Percentiles rank a stretch among this genome's conserved stretches.
These are phyloP conservation scores for Leccinum pachyderme DNA, from an alignment of 1,284 basidiomycete species.

Conservation along the genomic window DNA sequence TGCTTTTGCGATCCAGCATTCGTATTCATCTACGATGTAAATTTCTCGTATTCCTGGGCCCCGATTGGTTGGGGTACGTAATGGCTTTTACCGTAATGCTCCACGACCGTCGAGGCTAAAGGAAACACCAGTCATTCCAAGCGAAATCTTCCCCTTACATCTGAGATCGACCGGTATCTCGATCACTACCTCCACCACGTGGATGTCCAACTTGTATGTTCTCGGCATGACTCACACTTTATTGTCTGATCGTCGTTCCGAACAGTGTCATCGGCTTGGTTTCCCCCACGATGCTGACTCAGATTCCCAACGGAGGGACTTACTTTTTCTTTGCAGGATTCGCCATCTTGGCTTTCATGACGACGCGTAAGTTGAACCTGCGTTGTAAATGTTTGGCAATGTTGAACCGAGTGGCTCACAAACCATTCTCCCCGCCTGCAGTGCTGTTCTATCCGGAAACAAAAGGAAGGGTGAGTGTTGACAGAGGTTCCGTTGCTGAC, in stretches of 20 bases:
- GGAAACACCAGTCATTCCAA: conserved; percentile 27
- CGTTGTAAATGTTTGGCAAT: background rate
- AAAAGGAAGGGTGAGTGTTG: conserved; percentile 30
- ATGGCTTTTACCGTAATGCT: background rate
- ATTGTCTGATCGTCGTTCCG: background rate
- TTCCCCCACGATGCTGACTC: conserved; percentile 29
- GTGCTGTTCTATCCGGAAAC: conserved; percentile 34
- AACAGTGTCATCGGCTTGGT: conserved; percentile 30
- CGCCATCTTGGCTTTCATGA: conserved; percentile 29
- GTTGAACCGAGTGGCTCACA: background rate
- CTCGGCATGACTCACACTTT: background rate
- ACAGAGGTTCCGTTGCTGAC: background rate
- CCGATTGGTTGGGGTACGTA: conserved; percentile 35
- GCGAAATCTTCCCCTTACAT: conserved; percentile 35
- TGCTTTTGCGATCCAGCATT: conserved; percentile 22
- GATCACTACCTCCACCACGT: conserved; percentile 33
- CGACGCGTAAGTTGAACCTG: conserved; percentile 25
- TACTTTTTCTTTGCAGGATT: conserved; percentile 35
- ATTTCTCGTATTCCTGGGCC: conserved; percentile 38
- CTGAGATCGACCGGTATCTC: conserved; percentile 35
- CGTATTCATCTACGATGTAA: conserved; percentile 34
- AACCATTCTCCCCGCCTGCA: background rate
- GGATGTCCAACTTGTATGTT: conserved; percentile 30
- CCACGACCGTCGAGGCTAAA: background rate
- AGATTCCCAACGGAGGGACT: conserved; percentile 24